phyloP scores from a whole-genome alignment of 352 stramenopile genomes.

The Globisporangium echinulatum region DNA sequence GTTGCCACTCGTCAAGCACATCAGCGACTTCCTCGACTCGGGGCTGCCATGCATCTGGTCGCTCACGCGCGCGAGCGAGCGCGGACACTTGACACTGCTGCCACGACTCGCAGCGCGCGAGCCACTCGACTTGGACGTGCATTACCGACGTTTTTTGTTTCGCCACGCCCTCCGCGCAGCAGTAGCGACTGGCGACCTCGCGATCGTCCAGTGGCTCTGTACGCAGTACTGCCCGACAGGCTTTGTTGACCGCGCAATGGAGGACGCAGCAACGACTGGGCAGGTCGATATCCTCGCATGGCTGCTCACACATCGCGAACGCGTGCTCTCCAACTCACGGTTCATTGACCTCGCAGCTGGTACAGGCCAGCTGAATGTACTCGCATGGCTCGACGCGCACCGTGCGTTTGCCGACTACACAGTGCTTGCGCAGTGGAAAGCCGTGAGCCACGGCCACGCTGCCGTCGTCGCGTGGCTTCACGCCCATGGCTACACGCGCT shows the following conservation, averaged over 20 bases:
- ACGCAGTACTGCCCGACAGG: conserved; percentile 3
- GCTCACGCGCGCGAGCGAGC: neutral
- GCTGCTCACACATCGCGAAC: conserved; percentile 2
- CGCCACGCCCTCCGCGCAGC: conserved; percentile 2
- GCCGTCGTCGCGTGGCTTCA: conserved; percentile 10
- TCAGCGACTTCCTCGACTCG: conserved; percentile 7
- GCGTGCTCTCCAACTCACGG: conserved; percentile 9
- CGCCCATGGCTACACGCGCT: conserved; percentile 5
- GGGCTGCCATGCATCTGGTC: conserved; percentile 6
- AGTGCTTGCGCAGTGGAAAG: conserved; percentile 10
- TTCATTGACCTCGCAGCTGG: conserved; percentile 9
- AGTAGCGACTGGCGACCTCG: conserved; percentile 1
- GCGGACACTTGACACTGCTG: neutral
- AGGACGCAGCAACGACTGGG: conserved; percentile 7
- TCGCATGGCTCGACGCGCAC: conserved; percentile 16
- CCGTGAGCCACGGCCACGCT: conserved; percentile 8
- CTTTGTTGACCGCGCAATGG: conserved; percentile 12
- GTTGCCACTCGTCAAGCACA: conserved; percentile 1
- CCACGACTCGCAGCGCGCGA: conserved; percentile 1
- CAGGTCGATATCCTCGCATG: conserved; percentile 12
- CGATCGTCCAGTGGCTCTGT: conserved; percentile 13
- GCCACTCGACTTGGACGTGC: neutral
- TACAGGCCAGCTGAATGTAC: conserved; percentile 6
- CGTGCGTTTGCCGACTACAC: conserved; percentile 3
- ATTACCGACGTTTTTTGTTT: conserved; percentile 6